phyloP scores from a whole-genome alignment of 2,329 filamentous ascomycete species.

The Aspergillus novoparasiticus region DNA sequence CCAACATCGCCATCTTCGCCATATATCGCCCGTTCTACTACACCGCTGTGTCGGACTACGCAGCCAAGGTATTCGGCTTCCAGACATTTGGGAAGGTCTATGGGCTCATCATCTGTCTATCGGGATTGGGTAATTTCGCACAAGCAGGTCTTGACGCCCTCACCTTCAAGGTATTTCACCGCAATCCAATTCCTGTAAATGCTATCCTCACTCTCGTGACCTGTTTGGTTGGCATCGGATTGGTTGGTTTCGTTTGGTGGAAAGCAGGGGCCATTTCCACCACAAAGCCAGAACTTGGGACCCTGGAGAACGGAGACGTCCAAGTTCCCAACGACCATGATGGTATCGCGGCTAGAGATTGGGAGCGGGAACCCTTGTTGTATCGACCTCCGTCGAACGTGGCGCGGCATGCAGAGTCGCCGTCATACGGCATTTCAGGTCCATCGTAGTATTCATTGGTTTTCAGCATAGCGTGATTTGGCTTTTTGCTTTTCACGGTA shows the following conservation, averaged over 20 bases:
- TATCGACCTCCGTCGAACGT: slow-evolving; percentile 2
- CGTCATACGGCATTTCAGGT: slow-evolving; percentile 1
- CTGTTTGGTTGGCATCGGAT: slow-evolving; percentile 62
- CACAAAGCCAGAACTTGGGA: slow-evolving; percentile 1
- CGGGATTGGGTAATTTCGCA: slow-evolving; percentile 80
- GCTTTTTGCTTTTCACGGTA: neutral
- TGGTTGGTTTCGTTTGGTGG: slow-evolving; percentile 68
- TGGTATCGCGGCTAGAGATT: slow-evolving; percentile 18
- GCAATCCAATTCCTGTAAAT: slow-evolving; percentile 78
- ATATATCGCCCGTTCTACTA: slow-evolving; percentile 87
- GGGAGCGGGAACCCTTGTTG: slow-evolving; percentile 22
- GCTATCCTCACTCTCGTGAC: slow-evolving; percentile 65
- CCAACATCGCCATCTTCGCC: slow-evolving; percentile 77
- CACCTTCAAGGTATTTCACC: slow-evolving; percentile 71
- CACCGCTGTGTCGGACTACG: slow-evolving; percentile 84
- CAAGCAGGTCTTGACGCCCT: slow-evolving; percentile 79
- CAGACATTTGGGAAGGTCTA: slow-evolving; percentile 93
- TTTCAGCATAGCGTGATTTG: neutral
- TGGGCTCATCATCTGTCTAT: slow-evolving; percentile 82
- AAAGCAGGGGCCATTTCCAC: slow-evolving; percentile 42
- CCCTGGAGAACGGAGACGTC: neutral
- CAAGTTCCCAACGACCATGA: neutral
- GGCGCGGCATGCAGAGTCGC: neutral
- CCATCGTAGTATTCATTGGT: neutral
- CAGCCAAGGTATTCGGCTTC: slow-evolving; percentile 90